Evolutionary conservation across 768 basidiomycete genomes (phyloP).

Genomic region (Cystobasidiopsis lactophilus): DNA sequence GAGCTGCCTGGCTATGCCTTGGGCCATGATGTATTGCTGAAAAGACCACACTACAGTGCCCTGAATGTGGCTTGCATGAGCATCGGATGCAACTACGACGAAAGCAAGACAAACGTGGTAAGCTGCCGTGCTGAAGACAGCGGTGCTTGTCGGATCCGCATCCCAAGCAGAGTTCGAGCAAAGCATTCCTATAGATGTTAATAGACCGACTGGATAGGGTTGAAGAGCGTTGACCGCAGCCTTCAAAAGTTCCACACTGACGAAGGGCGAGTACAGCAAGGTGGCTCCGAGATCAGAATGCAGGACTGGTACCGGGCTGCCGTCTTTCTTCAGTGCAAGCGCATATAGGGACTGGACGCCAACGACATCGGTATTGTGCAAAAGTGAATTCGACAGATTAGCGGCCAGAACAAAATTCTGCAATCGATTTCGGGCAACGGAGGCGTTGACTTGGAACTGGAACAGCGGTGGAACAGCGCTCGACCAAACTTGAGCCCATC

Average conservation of each 20-base stretch:
- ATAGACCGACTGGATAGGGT: constrained; percentile 30
- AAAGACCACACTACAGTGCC: constrained; percentile 28
- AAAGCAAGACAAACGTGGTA: too few relatives aligned
- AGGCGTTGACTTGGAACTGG: constrained; percentile 23
- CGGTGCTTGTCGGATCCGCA: constrained; percentile 28
- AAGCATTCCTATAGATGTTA: constrained; percentile 33
- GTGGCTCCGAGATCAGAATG: constrained; percentile 31
- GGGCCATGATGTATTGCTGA: constrained; percentile 32
- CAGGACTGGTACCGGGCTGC: constrained; percentile 28
- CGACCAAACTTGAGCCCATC: constrained; percentile 28
- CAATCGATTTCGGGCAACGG: constrained; percentile 24
- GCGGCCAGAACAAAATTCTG: constrained; percentile 26
- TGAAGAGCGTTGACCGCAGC: constrained; percentile 28
- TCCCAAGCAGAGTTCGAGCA: constrained; percentile 32
- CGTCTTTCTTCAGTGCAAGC: constrained; percentile 27
- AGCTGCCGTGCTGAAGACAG: too few relatives aligned
- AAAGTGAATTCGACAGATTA: constrained; percentile 21
- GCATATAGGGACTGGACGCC: constrained; percentile 28
- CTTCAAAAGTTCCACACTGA: constrained; percentile 25
- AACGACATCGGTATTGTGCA: constrained; percentile 6
- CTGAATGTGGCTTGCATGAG: too few relatives aligned
- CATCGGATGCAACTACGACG: too few relatives aligned
- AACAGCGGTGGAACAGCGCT: constrained; percentile 25
- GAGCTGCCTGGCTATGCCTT: constrained; percentile 28
- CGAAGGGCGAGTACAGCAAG: constrained; percentile 28